phyloP scores from a whole-genome alignment of 352 stramenopile genomes.

The Phytophthora pistaciae region DNA sequence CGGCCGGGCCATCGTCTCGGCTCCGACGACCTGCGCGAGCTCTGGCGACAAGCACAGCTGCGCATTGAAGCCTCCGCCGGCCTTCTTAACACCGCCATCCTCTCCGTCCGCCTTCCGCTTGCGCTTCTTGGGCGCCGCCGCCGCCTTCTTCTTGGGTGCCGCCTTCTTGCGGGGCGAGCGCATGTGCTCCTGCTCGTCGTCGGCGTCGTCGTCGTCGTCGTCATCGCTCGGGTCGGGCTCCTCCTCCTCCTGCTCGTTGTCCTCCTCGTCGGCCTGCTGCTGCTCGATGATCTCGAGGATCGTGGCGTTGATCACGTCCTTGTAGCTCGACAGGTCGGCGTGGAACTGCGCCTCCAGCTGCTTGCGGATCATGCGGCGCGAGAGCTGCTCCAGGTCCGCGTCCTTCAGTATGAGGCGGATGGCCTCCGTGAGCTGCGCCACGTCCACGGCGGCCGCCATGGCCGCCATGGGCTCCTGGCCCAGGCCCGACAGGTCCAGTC shows the following conservation, averaged over 20 bases:
- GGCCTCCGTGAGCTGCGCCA: conserved; percentile 66
- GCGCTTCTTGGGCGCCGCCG: conserved; percentile 55
- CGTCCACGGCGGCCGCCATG: conserved; percentile 57
- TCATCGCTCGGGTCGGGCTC: conserved; percentile 62
- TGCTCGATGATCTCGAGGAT: conserved; percentile 87
- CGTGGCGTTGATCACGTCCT: conserved; percentile 85
- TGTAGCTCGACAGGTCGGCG: conserved; percentile 81
- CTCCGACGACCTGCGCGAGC: conserved; percentile 84
- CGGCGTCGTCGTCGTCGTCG: conserved; percentile 48
- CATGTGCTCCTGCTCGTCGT: conserved; percentile 46
- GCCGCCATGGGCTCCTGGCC: conserved; percentile 47
- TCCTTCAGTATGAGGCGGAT: conserved; percentile 84
- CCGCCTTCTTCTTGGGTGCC: conserved; percentile 62
- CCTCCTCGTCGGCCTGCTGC: conserved; percentile 75
- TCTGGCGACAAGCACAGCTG: conserved; percentile 81
- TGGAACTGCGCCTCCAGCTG: conserved; percentile 84
- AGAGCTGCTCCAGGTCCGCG: conserved; percentile 87
- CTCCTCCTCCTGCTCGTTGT: conserved; percentile 50
- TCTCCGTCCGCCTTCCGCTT: conserved; percentile 51
- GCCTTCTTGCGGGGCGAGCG: conserved; percentile 45
- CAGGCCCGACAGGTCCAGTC: conserved; percentile 64
- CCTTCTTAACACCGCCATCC: conserved; percentile 31
- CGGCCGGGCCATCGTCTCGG: conserved; percentile 87
- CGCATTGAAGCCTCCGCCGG: conserved; percentile 74
- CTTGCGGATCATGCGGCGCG: conserved; percentile 88